These are phyloP conservation scores for Aspergillus udagawae DNA, from an alignment of 2,329 filamentous ascomycete species.

Conservation along the genomic window DNA sequence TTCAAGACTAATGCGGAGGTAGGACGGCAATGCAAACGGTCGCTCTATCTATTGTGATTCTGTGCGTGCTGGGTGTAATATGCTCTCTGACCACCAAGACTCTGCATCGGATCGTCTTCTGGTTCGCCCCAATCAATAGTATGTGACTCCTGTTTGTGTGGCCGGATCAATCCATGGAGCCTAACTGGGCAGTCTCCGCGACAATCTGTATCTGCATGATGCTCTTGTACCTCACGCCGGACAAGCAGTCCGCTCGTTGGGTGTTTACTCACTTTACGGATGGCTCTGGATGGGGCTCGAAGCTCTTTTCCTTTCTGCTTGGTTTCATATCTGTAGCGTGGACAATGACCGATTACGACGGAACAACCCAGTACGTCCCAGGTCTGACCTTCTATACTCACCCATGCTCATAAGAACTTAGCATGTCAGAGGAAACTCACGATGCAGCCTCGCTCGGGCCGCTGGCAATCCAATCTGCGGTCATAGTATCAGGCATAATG, in stretches of 20 bases:
- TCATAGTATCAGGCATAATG: slow-evolving; percentile 56
- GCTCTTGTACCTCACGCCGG: slow-evolving; percentile 55
- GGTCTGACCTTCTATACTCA: not conserved
- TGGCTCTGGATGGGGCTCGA: slow-evolving; percentile 60
- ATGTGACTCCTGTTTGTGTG: slow-evolving; percentile 12
- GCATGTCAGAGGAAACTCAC: slow-evolving; percentile 64
- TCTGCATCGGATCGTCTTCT: slow-evolving; percentile 57
- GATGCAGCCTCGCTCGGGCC: slow-evolving; percentile 59
- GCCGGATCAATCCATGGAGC: not conserved
- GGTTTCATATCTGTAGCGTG: slow-evolving; percentile 45
- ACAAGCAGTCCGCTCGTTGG: slow-evolving; percentile 56
- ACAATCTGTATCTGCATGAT: slow-evolving; percentile 58
- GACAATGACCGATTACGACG: slow-evolving; percentile 68
- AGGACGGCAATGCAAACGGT: slow-evolving; percentile 59
- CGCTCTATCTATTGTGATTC: slow-evolving; percentile 52
- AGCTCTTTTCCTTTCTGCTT: slow-evolving; percentile 59
- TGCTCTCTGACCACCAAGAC: slow-evolving; percentile 60
- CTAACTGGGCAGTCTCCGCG: slow-evolving; percentile 45
- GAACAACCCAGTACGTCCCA: slow-evolving; percentile 56
- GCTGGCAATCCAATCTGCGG: slow-evolving; percentile 55
- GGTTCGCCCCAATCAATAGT: slow-evolving; percentile 66
- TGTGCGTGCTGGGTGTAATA: slow-evolving; percentile 56
- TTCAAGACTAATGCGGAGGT: slow-evolving; percentile 8
- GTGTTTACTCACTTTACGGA: slow-evolving; percentile 60
- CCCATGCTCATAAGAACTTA: slow-evolving; percentile 15